phyloP scores from a whole-genome alignment of 2,329 filamentous ascomycete genomes.

The Alternaria burnsii region DNA sequence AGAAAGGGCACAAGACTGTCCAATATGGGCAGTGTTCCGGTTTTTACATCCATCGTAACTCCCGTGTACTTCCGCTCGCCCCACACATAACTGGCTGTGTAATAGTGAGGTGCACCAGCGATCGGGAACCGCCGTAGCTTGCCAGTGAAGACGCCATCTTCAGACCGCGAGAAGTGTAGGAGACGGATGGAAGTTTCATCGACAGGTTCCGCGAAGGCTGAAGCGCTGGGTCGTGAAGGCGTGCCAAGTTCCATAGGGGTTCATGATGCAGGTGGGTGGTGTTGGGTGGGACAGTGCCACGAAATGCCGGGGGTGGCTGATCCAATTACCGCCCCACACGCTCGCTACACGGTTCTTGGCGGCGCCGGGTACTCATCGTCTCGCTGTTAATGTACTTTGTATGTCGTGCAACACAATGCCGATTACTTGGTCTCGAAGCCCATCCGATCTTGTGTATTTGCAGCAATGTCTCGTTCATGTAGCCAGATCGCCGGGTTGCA shows the following conservation, averaged over 20 bases:
- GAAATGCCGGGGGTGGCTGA: background rate
- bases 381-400: too few species aligned
- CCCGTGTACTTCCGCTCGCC: too few species aligned
- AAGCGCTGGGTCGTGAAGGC: background rate
- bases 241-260: background rate
- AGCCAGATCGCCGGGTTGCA: too few species aligned
- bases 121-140: constrained; percentile 34
- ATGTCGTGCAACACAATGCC: too few species aligned
- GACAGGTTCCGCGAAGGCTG: background rate
- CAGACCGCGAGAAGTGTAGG: constrained; percentile 27
- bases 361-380: background rate
- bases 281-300: background rate
- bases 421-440: too few species aligned
- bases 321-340: background rate
- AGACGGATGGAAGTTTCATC: constrained; percentile 34
- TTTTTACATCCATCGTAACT: too few species aligned
- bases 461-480: too few species aligned
- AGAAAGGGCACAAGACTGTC: too few species aligned
- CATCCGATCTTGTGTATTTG: too few species aligned
- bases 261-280: background rate
- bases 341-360: background rate
- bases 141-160: constrained; percentile 17
- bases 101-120: constrained; percentile 37
- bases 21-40: too few species aligned
- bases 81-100: constrained; percentile 33